A percentile compares a stretch with the other conserved stretches of the same genome.
Evolutionary conservation across 495 filamentous ascomycete genomes (phyloP).

Genomic region (Pseudoneurospora amorphoporcata): DNA sequence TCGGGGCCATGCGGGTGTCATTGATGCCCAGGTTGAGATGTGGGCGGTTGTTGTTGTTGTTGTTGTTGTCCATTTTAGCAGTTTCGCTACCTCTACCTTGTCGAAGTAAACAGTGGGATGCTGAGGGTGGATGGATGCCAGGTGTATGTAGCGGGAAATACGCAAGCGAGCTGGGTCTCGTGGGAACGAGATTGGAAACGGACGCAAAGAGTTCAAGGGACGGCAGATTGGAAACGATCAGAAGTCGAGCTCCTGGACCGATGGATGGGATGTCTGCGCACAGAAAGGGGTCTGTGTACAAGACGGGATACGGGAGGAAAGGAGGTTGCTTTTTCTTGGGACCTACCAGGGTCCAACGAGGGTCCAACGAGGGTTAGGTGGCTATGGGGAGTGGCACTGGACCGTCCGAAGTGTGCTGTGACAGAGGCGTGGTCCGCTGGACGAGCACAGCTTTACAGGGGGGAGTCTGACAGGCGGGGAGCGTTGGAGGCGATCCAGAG

Average conservation of each 20-base stretch:
- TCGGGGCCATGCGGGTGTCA: constrained; percentile 53
- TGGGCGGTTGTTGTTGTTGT: constrained; percentile 45
- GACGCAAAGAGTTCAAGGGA: not conserved
- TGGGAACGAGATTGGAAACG: not conserved
- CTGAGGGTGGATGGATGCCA: not conserved
- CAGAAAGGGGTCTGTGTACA: not conserved
- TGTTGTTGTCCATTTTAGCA: constrained; percentile 40
- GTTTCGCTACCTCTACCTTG: constrained; percentile 3
- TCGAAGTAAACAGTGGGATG: not conserved
- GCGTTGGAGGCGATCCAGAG: not conserved
- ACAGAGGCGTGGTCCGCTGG: not conserved
- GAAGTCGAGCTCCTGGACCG: not conserved
- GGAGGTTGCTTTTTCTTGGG: constrained; percentile 12
- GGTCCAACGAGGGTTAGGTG: constrained; percentile 5
- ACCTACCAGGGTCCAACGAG: constrained; percentile 6
- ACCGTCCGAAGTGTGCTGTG: not conserved
- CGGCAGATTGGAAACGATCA: not conserved
- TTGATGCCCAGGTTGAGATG: constrained; percentile 64
- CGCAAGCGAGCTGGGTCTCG: not conserved
- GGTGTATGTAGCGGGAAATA: not conserved
- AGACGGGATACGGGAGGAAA: not conserved
- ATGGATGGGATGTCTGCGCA: not conserved
- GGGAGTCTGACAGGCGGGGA: not conserved
- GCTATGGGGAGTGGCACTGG: not conserved
- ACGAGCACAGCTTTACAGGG: not conserved